These are phyloP conservation scores for Myxozyma geophila DNA, from an alignment of 805 yeast genomes.

Conservation along the genomic window DNA sequence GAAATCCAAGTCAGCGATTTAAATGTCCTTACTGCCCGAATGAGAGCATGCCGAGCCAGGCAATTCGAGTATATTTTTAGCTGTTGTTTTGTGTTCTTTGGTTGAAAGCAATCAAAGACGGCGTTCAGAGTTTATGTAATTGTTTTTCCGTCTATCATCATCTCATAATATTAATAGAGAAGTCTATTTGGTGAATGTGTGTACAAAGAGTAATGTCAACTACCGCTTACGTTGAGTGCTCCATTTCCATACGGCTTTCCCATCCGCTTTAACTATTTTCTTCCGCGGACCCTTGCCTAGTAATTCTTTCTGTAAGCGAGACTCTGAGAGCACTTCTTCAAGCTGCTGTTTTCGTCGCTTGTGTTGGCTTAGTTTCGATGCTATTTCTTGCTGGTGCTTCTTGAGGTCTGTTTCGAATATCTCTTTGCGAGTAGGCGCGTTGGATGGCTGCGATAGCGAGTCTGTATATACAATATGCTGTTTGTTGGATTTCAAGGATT, in stretches of 20 bases:
- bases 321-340: slow-evolving; percentile 66
- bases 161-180: neutral
- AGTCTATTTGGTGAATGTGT: neutral
- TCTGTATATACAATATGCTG: slow-evolving; percentile 89
- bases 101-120: neutral
- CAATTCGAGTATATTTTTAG: slow-evolving; percentile 53
- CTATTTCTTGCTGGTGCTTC: slow-evolving; percentile 29
- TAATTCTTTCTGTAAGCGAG: slow-evolving; percentile 79
- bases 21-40: slow-evolving; percentile 77
- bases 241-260: slow-evolving; percentile 81
- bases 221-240: slow-evolving; percentile 55
- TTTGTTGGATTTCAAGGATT: slow-evolving; percentile 31
- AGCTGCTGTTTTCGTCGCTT: slow-evolving; percentile 51
- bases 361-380: slow-evolving; percentile 39
- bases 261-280: slow-evolving; percentile 68
- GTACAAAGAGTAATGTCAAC: neutral
- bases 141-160: neutral
- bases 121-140: slow-evolving; percentile 12
- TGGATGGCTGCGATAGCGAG: slow-evolving; percentile 41
- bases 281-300: slow-evolving; percentile 90
- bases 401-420: slow-evolving; percentile 33
- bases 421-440: neutral
- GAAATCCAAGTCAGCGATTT: slow-evolving; percentile 52
- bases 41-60: slow-evolving; percentile 50
- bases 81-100: neutral